These are phyloP conservation scores for Mycena rebaudengoi DNA, from an alignment of 768 basidiomycete species.

Conservation along the genomic window DNA sequence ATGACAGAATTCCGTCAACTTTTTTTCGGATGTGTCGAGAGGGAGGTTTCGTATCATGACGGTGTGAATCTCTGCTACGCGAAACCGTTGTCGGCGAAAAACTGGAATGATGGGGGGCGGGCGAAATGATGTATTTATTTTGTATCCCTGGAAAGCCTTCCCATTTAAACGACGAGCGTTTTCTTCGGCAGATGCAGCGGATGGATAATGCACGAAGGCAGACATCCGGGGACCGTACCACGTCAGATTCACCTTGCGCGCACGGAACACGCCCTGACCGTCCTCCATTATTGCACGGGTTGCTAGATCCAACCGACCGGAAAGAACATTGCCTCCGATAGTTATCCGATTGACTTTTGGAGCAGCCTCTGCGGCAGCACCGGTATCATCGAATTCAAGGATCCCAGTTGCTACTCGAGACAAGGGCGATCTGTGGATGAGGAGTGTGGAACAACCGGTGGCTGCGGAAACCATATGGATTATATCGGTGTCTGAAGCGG, in stretches of 20 bases:
- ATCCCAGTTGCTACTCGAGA: background rate
- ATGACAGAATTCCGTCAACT: conserved; percentile 50
- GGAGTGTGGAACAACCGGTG: background rate
- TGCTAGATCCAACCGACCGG: background rate
- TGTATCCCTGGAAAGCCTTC: background rate
- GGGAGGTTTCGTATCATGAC: conserved; percentile 27
- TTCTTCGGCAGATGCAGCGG: conserved; percentile 5
- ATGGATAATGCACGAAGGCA: conserved; percentile 9
- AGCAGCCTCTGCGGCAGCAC: background rate
- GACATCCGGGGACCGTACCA: conserved; percentile 17
- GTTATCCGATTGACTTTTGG: background rate
- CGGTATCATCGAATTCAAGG: background rate
- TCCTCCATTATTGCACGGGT: background rate
- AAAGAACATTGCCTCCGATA: background rate
- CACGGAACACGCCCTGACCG: conserved; percentile 5
- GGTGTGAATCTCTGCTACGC: background rate
- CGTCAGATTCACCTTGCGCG: conserved; percentile 16
- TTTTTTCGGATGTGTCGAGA: conserved; percentile 43
- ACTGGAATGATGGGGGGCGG: background rate
- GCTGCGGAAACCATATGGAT: background rate
- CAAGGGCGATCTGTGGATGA: background rate
- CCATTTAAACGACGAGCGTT: background rate
- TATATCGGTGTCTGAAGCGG: background rate
- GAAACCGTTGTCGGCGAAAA: background rate
- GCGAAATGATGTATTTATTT: conserved; percentile 9